These are phyloP conservation scores for Cutaneotrichosporon mucoides DNA, from an alignment of 1,284 basidiomycete genomes.

Conservation along the genomic window DNA sequence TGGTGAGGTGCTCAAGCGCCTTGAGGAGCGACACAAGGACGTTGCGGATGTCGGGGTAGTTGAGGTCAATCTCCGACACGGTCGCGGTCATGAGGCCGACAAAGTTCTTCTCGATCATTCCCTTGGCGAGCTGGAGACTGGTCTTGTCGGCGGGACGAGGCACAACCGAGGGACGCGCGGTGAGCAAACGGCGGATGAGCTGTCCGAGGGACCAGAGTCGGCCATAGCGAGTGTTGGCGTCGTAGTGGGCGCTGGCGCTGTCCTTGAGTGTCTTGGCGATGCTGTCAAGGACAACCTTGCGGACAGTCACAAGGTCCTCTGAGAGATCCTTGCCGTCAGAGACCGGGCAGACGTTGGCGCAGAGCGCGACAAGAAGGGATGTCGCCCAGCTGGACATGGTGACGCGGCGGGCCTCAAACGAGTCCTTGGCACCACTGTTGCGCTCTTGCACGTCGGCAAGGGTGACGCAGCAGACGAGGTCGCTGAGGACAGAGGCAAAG, in stretches of 20 bases:
- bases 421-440: constrained; percentile 3
- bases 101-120: constrained; percentile 98
- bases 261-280: constrained; percentile 86
- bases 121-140: constrained; percentile 71
- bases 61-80: constrained; percentile 88
- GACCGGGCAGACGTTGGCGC: constrained; percentile 64
- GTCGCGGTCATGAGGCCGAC: constrained; percentile 84
- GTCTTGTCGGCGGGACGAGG: constrained; percentile 28
- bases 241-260: constrained; percentile 56
- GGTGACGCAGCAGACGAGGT: constrained; percentile 71
- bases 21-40: constrained; percentile 80
- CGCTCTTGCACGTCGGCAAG: constrained; percentile 46
- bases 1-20: constrained; percentile 87
- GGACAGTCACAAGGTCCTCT: constrained; percentile 72
- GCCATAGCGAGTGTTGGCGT: constrained; percentile 76
- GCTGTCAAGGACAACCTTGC: constrained; percentile 85
- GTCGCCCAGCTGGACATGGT: constrained; percentile 74
- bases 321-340: constrained; percentile 71
- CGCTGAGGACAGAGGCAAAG: constrained; percentile 59
- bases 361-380: constrained; percentile 85
- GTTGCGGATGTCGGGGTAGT: constrained; percentile 85
- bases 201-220: constrained; percentile 83
- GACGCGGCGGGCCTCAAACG: constrained; percentile 39
- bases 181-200: constrained; percentile 81
- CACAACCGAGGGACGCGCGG: constrained; percentile 63